phyloP scores from a whole-genome alignment of 2,329 filamentous ascomycete species.

The Anthostomella pinea region DNA sequence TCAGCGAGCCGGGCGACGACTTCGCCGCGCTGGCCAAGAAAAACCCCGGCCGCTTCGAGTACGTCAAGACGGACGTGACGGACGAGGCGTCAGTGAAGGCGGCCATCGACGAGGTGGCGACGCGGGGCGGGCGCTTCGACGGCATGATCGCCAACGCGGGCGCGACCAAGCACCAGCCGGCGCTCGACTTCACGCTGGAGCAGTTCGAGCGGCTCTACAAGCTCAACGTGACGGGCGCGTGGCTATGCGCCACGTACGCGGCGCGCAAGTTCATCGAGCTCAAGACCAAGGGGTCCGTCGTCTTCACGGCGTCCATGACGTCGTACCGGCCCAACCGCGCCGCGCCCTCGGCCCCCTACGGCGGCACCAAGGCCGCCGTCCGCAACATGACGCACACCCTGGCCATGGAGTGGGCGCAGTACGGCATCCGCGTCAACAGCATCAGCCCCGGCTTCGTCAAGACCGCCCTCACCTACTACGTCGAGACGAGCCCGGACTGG shows the following conservation, averaged over 20 bases:
- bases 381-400: constrained; percentile 39
- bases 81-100: constrained; percentile 37
- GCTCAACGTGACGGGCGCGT: constrained; percentile 47
- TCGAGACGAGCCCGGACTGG: constrained; percentile 53
- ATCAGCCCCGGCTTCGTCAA: constrained; percentile 44
- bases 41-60: constrained; percentile 41
- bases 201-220: constrained; percentile 40
- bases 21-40: constrained; percentile 37
- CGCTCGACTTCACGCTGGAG: constrained; percentile 40
- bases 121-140: constrained; percentile 38
- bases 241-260: constrained; percentile 43
- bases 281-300: constrained; percentile 35
- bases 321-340: constrained; percentile 47
- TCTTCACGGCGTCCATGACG: constrained; percentile 48
- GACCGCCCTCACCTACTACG: constrained; percentile 48
- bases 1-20: constrained; percentile 36
- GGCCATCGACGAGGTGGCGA: constrained; percentile 40
- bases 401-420: constrained; percentile 47
- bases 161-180: constrained; percentile 44
- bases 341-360: constrained; percentile 49
- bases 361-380: constrained; percentile 43
- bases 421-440: constrained; percentile 45
- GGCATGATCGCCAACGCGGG: constrained; percentile 41
- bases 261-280: constrained; percentile 40
- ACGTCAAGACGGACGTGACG: constrained; percentile 46